Evolutionary conservation across 768 basidiomycete species (phyloP), one percentile per base, ranked within the genome.

Genomic region (Clathrus columnatus): DNA sequence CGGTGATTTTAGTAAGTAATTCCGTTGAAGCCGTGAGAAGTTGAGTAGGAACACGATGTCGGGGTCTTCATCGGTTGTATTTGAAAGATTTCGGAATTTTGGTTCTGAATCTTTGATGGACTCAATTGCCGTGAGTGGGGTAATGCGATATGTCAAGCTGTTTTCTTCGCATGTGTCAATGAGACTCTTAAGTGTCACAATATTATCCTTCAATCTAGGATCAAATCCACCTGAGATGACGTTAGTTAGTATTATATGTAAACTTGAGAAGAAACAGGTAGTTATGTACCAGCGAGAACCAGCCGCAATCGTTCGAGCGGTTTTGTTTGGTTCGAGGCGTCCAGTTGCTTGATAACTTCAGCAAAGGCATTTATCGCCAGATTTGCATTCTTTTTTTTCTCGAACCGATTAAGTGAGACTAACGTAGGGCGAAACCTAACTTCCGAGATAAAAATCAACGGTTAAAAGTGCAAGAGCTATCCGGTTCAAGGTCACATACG

Each of bases 341-440:
- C 53, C 11, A 68, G 50, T 16, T 60, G 65, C 44, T 67, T 68
- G 42, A 70, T 70, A 32, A 91, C 67, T 11, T 71, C 67, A 1
- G 87, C 82, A 63, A 93, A 97, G 0, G 94, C 73, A 43, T 82
- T 70, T 5, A 98, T 73, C 0, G 94, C 96, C 1, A 99, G 75
- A 1, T 79, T 79, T 0, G 77, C 77, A 61, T 98, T 95, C 72
- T 99, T 99, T 75, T 98, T 98, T 63, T 77, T 81, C 69, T 99
- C 96, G 64, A 95, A 98, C 1, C 95, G 86, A 66, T 99, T 98
- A 30, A 98, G 72, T 4, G 94, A 91, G 0, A 97, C 64, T 3
- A 98, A 68, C 0, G 90, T 92, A 0, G 87, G 89, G 3, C 76
- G 75, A 29, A 78, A 67, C 43, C 83, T 84, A 61, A 28, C 14